phyloP scores from a whole-genome alignment of 805 yeast genomes.

The Yarrowia osloensis region DNA sequence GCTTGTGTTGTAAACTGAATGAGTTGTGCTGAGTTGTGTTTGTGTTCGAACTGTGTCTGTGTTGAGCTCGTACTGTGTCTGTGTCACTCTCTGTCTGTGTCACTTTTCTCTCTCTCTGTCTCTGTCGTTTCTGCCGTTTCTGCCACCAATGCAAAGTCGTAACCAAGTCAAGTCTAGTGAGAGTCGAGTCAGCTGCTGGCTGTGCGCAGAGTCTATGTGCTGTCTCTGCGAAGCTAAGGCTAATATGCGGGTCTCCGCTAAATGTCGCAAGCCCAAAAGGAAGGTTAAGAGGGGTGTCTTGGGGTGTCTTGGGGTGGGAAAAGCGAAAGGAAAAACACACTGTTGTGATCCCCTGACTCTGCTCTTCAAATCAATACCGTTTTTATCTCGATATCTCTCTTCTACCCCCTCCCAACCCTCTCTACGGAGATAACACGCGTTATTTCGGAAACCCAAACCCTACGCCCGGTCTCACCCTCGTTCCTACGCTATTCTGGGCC shows the following conservation, averaged over 20 bases:
- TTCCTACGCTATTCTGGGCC: not conserved
- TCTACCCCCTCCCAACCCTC: not conserved
- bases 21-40: not conserved
- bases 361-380: too few species aligned
- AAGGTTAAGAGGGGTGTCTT: slow-evolving; percentile 18
- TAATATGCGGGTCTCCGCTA: slow-evolving; percentile 26
- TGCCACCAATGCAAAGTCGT: not conserved
- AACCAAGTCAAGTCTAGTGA: not conserved
- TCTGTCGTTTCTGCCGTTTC: too few species aligned
- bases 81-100: not conserved
- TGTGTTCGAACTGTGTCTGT: not conserved
- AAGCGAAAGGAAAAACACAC: too few species aligned
- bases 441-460: slow-evolving; percentile 20
- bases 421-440: slow-evolving; percentile 16
- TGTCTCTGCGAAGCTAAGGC: not conserved
- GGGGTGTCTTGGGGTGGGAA: too few species aligned
- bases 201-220: not conserved
- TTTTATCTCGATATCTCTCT: not conserved
- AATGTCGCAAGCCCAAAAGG: slow-evolving; percentile 24
- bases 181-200: not conserved
- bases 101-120: too few species aligned
- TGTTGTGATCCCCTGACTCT: too few species aligned
- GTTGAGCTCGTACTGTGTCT: not conserved
- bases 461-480: not conserved
- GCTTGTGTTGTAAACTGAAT: not conserved